A percentile compares a stretch with the other conserved stretches of the same genome.
These are phyloP conservation scores for Allomyces macrogynus DNA, from an alignment of 192 early-diverging fungal genomes.

Conservation along the genomic window DNA sequence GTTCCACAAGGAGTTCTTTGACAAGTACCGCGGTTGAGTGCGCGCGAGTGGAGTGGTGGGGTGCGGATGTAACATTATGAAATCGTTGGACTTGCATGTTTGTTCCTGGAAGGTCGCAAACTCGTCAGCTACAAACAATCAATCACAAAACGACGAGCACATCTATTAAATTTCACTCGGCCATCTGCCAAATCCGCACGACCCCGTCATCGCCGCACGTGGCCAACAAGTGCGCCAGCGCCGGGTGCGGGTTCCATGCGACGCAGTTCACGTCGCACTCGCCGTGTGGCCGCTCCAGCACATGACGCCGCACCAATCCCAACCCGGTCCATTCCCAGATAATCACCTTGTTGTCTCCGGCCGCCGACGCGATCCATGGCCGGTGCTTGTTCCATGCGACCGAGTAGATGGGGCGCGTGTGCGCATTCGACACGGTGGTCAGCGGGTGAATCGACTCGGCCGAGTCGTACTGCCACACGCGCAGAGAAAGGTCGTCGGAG, in stretches of 20 bases:
- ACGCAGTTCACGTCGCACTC: constrained; percentile 78
- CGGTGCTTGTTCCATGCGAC: constrained; percentile 72
- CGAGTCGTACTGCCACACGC: neutral
- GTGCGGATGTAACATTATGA: too few relatives aligned
- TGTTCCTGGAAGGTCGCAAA: too few relatives aligned
- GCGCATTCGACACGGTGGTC: constrained; percentile 39
- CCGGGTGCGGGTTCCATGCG: constrained; percentile 52
- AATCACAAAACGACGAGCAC: too few relatives aligned
- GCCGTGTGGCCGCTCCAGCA: constrained; percentile 52
- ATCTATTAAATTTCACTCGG: too few relatives aligned
- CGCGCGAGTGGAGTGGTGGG: too few relatives aligned
- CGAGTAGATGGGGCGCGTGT: constrained; percentile 72
- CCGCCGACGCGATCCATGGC: constrained; percentile 53
- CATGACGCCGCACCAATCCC: constrained; percentile 10
- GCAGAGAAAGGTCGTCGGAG: neutral
- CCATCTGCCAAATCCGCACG: constrained; percentile 53
- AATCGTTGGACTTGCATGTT: too few relatives aligned
- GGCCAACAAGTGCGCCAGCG: constrained; percentile 45
- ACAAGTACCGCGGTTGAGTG: constrained; percentile 27
- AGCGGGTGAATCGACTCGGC: constrained; percentile 15
- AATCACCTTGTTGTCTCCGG: constrained; percentile 62
- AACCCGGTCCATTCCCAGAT: constrained; percentile 13
- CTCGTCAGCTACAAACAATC: too few relatives aligned
- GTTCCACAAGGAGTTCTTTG: constrained; percentile 70
- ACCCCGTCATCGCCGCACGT: constrained; percentile 80